phyloP scores from a whole-genome alignment of 2,329 filamentous ascomycete genomes.

The Annulohypoxylon truncatum region DNA sequence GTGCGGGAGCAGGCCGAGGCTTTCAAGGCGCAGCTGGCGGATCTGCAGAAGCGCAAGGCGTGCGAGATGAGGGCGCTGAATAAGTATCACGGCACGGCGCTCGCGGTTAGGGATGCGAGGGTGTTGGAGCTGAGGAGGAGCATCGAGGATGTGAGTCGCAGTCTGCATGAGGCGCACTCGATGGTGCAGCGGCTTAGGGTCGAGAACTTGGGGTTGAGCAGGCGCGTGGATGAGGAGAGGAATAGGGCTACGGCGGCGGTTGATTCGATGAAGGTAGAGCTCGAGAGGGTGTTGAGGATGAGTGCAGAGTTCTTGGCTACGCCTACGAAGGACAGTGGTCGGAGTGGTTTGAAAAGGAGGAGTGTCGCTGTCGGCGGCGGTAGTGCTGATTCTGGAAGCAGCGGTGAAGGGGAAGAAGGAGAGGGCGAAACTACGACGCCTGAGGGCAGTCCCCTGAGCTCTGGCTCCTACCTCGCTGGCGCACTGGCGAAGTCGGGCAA shows the following conservation, averaged over 20 bases:
- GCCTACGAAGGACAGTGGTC: constrained; percentile 8
- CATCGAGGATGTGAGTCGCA: constrained; percentile 56
- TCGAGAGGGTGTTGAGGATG: constrained; percentile 61
- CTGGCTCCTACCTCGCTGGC: constrained; percentile 35
- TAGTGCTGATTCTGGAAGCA: neutral
- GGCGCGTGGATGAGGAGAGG: constrained; percentile 54
- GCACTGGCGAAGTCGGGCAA: constrained; percentile 41
- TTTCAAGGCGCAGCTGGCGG: constrained; percentile 55
- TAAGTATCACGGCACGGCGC: constrained; percentile 57
- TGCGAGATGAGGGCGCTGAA: constrained; percentile 51
- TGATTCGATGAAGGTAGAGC: constrained; percentile 63
- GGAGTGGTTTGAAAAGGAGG: neutral
- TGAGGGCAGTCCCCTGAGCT: constrained; percentile 23
- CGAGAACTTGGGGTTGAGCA: constrained; percentile 57
- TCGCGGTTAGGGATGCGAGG: constrained; percentile 63
- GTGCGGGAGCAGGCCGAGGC: constrained; percentile 55
- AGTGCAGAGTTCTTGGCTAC: constrained; percentile 57
- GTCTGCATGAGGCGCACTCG: constrained; percentile 60
- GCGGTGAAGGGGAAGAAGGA: neutral
- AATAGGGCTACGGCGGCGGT: constrained; percentile 58
- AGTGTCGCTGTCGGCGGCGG: neutral
- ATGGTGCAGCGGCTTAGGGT: constrained; percentile 59
- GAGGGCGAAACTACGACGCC: constrained; percentile 24
- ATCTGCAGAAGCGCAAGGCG: constrained; percentile 44
- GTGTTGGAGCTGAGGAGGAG: constrained; percentile 62